A percentile compares a stretch with the other conserved stretches of the same genome.
These are phyloP conservation scores for Crithidia sp. DNA, from an alignment of 208 protist species.

Conservation along the genomic window DNA sequence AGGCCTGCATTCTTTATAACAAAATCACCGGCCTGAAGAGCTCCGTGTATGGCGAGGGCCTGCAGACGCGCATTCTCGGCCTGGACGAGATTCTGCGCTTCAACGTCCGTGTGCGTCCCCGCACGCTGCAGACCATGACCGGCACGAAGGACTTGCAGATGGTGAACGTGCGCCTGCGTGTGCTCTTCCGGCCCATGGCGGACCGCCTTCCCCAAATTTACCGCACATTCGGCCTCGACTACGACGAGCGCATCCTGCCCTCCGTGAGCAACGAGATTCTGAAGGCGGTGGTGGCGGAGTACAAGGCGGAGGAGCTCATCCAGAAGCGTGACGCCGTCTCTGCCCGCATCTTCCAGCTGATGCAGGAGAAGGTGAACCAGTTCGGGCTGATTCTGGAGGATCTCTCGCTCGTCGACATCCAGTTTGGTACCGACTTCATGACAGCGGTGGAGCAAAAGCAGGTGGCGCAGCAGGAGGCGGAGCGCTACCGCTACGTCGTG, in stretches of 20 bases:
- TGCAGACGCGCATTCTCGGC: conserved; percentile 92
- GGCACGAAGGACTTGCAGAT: conserved; percentile 94
- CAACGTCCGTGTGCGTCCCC: conserved; percentile 94
- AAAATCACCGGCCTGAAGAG: conserved; percentile 89
- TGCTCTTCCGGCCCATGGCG: conserved; percentile 87
- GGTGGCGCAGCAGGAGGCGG: conserved; percentile 97
- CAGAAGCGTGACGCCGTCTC: conserved; percentile 97
- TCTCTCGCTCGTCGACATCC: conserved; percentile 97
- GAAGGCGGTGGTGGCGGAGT: conserved; percentile 97
- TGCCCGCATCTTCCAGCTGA: conserved; percentile 91
- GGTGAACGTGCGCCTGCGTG: conserved; percentile 93
- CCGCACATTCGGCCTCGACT: conserved; percentile 92
- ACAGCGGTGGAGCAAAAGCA: conserved; percentile 97
- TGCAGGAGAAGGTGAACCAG: conserved; percentile 95
- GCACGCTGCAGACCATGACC: conserved; percentile 91
- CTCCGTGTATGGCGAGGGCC: conserved; percentile 89
- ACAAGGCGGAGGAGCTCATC: conserved; percentile 99
- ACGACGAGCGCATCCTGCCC: conserved; percentile 98
- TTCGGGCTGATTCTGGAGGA: conserved; percentile 98
- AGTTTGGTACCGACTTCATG: conserved; percentile 96
- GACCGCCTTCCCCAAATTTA: conserved; percentile 91
- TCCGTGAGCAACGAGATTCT: conserved; percentile 97
- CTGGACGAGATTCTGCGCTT: conserved; percentile 97
- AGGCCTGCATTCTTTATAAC: conserved; percentile 93
- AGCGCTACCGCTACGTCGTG: conserved; percentile 96